These are phyloP conservation scores for Dipteronia sinensis DNA, from an alignment of 345 rosid genomes.

Conservation along the genomic window DNA sequence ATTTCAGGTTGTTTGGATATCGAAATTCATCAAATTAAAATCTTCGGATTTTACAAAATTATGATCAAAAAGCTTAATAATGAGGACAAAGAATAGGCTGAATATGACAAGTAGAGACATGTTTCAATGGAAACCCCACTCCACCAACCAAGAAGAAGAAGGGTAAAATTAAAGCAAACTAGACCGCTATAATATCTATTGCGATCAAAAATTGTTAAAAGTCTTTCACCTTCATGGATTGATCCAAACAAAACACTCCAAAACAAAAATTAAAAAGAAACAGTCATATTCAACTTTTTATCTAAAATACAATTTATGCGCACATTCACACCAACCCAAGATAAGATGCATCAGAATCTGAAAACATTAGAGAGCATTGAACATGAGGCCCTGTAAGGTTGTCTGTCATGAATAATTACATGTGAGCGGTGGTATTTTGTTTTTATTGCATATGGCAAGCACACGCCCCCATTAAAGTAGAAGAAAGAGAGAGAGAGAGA, in stretches of 20 bases:
- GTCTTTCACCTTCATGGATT: not conserved
- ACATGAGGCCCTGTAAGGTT: not conserved
- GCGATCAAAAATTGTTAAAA: not conserved
- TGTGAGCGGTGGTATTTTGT: constrained; percentile 4
- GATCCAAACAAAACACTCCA: not conserved
- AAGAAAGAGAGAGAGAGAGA: not conserved
- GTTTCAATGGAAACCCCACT: not conserved
- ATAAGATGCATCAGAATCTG: not conserved
- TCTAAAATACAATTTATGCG: not conserved
- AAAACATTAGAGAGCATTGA: not conserved
- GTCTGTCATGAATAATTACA: not conserved
- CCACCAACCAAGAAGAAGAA: not conserved
- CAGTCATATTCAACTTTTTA: not conserved
- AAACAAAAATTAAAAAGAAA: not conserved
- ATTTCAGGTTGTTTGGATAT: no score
- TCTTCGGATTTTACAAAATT: no score
- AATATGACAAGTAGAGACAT: not conserved
- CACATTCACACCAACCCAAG: not conserved
- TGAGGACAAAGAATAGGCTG: not conserved
- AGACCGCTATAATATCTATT: not conserved
- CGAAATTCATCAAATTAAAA: no score
- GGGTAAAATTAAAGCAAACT: not conserved
- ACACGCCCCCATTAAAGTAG: constrained; percentile 18
- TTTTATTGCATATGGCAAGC: constrained; percentile 13
- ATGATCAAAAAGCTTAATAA: not conserved